These are phyloP conservation scores for Phytophthora meadii DNA, from an alignment of 352 stramenopile species.

Conservation along the genomic window DNA sequence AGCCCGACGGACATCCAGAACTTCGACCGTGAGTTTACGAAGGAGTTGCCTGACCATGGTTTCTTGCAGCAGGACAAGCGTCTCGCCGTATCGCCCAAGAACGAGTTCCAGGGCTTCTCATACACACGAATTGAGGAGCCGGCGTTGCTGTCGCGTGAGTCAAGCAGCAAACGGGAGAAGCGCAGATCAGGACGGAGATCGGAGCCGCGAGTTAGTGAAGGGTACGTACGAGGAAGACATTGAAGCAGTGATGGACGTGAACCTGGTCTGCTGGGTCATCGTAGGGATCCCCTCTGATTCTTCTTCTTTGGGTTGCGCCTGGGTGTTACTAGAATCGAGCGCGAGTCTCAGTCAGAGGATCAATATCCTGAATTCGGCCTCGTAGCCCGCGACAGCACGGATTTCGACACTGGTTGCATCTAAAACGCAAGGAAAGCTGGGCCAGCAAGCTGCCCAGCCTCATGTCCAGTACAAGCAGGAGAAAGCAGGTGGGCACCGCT, in stretches of 20 bases:
- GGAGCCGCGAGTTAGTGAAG: conserved; percentile 39
- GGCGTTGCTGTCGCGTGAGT: conserved; percentile 24
- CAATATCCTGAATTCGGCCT: conserved; percentile 39
- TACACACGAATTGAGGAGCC: conserved; percentile 59
- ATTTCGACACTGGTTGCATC: conserved; percentile 51
- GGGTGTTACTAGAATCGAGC: conserved; percentile 41
- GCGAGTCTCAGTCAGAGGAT: conserved; percentile 24
- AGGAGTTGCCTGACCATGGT: conserved; percentile 77
- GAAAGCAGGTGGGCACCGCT: conserved; percentile 33
- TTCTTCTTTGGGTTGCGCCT: conserved; percentile 38
- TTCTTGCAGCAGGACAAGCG: conserved; percentile 85
- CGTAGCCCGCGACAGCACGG: conserved; percentile 41
- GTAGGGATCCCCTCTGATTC: conserved; percentile 33
- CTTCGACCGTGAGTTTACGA: conserved; percentile 90
- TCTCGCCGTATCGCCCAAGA: conserved; percentile 76
- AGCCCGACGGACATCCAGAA: conserved; percentile 88
- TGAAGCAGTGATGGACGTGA: conserved; percentile 31
- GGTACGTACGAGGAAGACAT: conserved; percentile 47
- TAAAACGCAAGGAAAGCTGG: conserved; percentile 26
- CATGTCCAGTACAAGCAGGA: conserved; percentile 39
- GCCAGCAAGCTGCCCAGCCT: conserved; percentile 1
- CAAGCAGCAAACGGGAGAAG: conserved; percentile 43
- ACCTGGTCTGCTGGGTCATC: conserved; percentile 29
- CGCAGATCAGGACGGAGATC: conserved; percentile 38
- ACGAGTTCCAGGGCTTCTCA: conserved; percentile 89